Evolutionary conservation across 2,329 filamentous ascomycete species (phyloP).

Genomic region (Colletotrichum sublineola): DNA sequence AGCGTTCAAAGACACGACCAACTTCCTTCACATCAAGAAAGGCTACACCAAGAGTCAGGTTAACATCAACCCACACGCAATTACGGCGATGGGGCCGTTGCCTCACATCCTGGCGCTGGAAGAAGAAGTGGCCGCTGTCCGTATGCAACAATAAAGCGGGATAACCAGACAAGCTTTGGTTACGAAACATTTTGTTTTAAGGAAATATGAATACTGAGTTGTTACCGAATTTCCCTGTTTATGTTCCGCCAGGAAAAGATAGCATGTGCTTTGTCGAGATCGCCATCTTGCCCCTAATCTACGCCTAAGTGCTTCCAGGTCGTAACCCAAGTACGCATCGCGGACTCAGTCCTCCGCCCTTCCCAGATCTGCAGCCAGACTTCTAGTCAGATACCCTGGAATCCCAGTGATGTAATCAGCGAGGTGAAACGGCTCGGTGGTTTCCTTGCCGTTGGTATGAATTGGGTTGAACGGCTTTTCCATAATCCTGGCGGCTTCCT

Average conservation of each 20-base stretch:
- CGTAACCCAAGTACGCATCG: too few species aligned
- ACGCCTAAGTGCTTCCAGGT: too few species aligned
- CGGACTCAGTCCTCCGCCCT: too few species aligned
- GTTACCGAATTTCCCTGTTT: background rate
- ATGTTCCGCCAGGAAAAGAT: background rate
- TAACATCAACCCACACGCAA: constrained; percentile 76
- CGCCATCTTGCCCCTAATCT: too few species aligned
- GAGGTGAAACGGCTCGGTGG: background rate
- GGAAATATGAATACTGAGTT: background rate
- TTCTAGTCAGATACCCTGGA: too few species aligned
- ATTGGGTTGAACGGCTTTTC: background rate
- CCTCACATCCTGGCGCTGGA: constrained; percentile 84
- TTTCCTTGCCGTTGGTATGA: background rate
- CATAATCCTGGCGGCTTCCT: background rate
- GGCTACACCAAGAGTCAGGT: constrained; percentile 73
- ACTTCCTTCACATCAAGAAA: constrained; percentile 96
- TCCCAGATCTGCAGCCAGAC: too few species aligned
- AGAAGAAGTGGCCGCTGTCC: constrained; percentile 78
- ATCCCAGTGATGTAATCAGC: background rate
- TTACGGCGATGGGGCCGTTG: constrained; percentile 87
- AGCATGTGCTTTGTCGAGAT: too few species aligned
- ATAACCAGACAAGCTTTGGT: background rate
- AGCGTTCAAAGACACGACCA: constrained; percentile 85
- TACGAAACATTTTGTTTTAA: background rate
- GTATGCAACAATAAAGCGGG: background rate